Conservation (phyloP, 768 basidiomycete genomes). For the Phaffia australis region DNA sequence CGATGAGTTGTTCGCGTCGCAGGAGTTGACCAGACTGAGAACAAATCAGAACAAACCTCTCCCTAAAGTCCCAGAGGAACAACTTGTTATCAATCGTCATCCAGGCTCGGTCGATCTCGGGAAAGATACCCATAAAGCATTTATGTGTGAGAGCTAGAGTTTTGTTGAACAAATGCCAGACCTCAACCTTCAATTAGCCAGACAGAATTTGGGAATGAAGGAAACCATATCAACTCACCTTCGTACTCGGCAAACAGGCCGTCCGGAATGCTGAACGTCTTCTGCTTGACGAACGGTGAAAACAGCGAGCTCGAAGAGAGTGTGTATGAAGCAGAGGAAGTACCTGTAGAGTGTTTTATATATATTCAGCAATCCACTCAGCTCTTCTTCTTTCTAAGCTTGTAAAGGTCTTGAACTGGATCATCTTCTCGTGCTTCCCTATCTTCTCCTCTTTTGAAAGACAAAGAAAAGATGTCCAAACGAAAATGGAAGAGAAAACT, state of each 20-base stretch:
- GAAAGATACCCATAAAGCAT: conserved; percentile 62
- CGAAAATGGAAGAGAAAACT: not conserved
- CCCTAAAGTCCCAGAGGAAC: conserved; percentile 91
- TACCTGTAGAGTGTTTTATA: not conserved
- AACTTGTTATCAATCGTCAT: conserved; percentile 87
- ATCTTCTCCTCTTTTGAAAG: too few relatives aligned
- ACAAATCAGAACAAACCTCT: conserved; percentile 54
- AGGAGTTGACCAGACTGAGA: too few relatives aligned
- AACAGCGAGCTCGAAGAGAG: conserved; percentile 18
- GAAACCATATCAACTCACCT: conserved; percentile 1
- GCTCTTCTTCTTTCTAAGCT: too few relatives aligned
- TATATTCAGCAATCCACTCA: not conserved
- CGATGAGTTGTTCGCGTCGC: too few relatives aligned
- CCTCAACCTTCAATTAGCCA: too few relatives aligned
- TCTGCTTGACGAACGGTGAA: conserved; percentile 20
- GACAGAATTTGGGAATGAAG: too few relatives aligned
- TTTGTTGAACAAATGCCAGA: too few relatives aligned
- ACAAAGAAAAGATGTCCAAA: not conserved
- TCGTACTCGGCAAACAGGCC: conserved; percentile 23
- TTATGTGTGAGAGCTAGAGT: conserved; percentile 9
- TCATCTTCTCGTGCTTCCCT: too few relatives aligned
- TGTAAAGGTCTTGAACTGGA: too few relatives aligned
- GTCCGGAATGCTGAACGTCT: conserved; percentile 20
- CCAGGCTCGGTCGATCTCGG: conserved; percentile 90
- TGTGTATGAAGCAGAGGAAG: conserved; percentile 10